phyloP scores from a whole-genome alignment of 2,329 filamentous ascomycete species.

The Colletotrichum incanum region DNA sequence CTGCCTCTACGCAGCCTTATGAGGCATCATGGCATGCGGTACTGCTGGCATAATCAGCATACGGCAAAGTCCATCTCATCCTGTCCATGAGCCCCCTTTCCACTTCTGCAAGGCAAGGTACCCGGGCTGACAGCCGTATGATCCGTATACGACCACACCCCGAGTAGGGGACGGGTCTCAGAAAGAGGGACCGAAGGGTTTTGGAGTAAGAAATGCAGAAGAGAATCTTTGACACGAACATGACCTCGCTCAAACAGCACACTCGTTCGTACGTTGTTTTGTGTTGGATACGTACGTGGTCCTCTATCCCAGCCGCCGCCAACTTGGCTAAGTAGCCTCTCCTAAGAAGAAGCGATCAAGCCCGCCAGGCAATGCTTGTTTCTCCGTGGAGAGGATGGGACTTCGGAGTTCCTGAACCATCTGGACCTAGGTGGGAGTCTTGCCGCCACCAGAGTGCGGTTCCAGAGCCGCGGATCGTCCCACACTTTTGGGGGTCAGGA shows the following conservation, averaged over 20 bases:
- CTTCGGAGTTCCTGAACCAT: too few relatives aligned
- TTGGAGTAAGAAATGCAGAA: background rate
- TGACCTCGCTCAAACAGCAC: background rate
- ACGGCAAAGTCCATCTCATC: background rate
- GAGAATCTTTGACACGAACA: background rate
- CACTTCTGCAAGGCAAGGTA: constrained; percentile 12
- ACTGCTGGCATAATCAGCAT: background rate
- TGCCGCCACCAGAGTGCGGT: background rate
- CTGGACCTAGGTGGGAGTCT: background rate
- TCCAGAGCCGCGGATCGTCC: constrained; percentile 32
- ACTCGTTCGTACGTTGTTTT: background rate
- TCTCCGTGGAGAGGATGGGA: background rate
- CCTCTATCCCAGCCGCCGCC: too few relatives aligned
- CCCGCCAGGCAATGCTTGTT: background rate
- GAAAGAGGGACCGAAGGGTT: background rate
- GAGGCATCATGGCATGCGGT: background rate
- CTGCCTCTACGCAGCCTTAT: background rate
- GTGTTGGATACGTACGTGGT: background rate
- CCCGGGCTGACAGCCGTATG: background rate
- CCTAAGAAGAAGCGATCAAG: background rate
- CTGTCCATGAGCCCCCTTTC: background rate
- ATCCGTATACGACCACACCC: background rate
- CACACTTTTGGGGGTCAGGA: constrained; percentile 24
- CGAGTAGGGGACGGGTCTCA: background rate
- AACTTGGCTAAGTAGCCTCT: background rate